Evolutionary conservation across 257 asterid genomes (phyloP), one percentile per base, ranked within the genome.

Genomic region (Plectranthus barbatus): DNA sequence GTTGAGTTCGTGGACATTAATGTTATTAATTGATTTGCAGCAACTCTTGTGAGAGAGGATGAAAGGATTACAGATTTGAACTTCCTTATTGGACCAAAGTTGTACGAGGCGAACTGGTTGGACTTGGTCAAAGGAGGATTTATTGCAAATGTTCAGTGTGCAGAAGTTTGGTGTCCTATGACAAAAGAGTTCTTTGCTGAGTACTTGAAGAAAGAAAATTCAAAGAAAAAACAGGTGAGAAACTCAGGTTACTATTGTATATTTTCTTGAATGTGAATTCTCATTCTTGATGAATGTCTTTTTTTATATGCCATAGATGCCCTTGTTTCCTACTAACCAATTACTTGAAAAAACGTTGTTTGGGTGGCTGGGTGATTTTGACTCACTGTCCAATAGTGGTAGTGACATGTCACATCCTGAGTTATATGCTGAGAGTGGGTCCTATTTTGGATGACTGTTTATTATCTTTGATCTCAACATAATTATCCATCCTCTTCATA

Each of bases 91-190:
- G 99, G 99, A 67, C 99, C 99, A 51, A 92, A 93, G 74, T 79
- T 93, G 86, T 93, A 93, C 41, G 99, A 93, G 83, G 99, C 97
- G 1, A 93, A 93, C 73, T 90, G 99, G 99, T 74, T 93, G 86
- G 99, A 93, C 80, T 77, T 93, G 60, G 99, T 93, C 72, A 93
- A 87, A 85, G 99, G 99, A 44, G 97, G 96, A 65, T 93, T 79
- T 74, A 90, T 90, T 68, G 99, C 99, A 70, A 93, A 93, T 74
- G 99, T 93, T 54, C 99, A 93, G 75, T 93, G 99, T 72, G 99
- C 99, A 24, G 99, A 93, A 73, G 99, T 93, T 63, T 93, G 99
- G 99, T 93, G 99, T 77, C 97, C 99, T 10, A 93, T 93, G 99
- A 90, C 97, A 21, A 87, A 93, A 79, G 95, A 93, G 76, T 90